These are phyloP conservation scores for Lichtheimia ornata DNA, from an alignment of 371 early-diverging fungal genomes.

Conservation along the genomic window DNA sequence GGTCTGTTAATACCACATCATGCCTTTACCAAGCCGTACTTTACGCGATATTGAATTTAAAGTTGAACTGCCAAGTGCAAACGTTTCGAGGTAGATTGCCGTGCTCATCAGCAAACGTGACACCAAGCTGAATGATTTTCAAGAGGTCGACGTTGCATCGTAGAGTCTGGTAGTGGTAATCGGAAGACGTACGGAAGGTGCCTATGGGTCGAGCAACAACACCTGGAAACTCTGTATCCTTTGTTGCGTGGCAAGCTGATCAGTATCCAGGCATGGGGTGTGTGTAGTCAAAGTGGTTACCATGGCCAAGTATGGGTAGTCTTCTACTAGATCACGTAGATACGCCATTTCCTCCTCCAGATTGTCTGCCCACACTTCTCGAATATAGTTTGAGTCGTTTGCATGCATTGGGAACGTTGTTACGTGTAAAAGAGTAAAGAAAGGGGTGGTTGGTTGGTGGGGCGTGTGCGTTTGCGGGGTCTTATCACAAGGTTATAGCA, in stretches of 20 bases:
- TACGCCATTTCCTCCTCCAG: conserved; percentile 94
- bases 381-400: conserved; percentile 57
- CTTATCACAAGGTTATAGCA: too few relatives aligned
- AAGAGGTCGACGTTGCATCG: conserved; percentile 99
- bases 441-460: too few relatives aligned
- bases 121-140: conserved; percentile 98
- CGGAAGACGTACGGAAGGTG: conserved; percentile 90
- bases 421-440: too few relatives aligned
- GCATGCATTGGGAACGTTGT: too few relatives aligned
- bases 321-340: conserved; percentile 88
- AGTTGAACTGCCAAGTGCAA: conserved; percentile 99
- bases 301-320: conserved; percentile 98
- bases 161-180: conserved; percentile 98
- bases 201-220: conserved; percentile 99
- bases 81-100: conserved; percentile 90
- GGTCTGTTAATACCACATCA: not conserved
- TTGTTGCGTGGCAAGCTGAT: not conserved
- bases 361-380: conserved; percentile 98
- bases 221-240: conserved; percentile 99
- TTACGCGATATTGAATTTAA: conserved; percentile 92
- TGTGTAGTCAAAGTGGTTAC: conserved; percentile 43
- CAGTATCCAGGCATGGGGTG: not conserved
- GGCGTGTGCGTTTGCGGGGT: too few relatives aligned
- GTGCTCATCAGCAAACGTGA: conserved; percentile 94
- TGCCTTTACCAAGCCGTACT: conserved; percentile 9